phyloP scores from a whole-genome alignment of 2,329 filamentous ascomycete species.

The Penicillium sp. region DNA sequence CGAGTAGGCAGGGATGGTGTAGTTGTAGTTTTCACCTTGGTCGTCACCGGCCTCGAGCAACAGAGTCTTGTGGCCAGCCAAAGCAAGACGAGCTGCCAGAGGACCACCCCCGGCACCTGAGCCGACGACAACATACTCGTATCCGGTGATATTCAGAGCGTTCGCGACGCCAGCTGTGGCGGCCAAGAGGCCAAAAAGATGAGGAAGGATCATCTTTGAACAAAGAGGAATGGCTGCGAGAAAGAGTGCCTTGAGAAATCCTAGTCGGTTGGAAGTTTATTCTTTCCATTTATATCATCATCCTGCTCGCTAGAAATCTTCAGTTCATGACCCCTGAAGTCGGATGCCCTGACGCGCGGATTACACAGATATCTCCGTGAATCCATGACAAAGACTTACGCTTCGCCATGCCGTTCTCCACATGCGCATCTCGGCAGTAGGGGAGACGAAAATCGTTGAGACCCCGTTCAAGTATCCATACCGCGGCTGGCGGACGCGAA shows the following conservation, averaged over 20 bases:
- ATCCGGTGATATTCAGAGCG: conserved; percentile 22
- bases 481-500: neutral
- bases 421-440: neutral
- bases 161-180: neutral
- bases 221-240: neutral
- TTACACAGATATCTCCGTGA: too few relatives aligned
- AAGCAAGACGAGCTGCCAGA: conserved; percentile 31
- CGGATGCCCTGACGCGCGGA: too few relatives aligned
- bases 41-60: conserved; percentile 38
- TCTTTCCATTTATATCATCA: too few relatives aligned
- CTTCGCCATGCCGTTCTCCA: neutral
- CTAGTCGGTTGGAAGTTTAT: neutral
- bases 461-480: neutral
- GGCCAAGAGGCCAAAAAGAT: neutral
- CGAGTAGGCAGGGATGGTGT: conserved; percentile 26
- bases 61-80: conserved; percentile 31
- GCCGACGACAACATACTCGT: conserved; percentile 38
- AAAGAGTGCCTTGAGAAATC: neutral
- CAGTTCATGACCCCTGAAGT: too few relatives aligned
- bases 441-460: neutral
- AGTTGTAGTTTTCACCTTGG: conserved; percentile 26
- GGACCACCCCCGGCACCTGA: conserved; percentile 35
- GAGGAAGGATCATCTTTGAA: neutral
- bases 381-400: too few relatives aligned
- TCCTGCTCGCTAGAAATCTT: neutral